Evolutionary conservation across 139 green algal genomes (phyloP).

Genomic region (Tetradesmus lagerheimii): DNA sequence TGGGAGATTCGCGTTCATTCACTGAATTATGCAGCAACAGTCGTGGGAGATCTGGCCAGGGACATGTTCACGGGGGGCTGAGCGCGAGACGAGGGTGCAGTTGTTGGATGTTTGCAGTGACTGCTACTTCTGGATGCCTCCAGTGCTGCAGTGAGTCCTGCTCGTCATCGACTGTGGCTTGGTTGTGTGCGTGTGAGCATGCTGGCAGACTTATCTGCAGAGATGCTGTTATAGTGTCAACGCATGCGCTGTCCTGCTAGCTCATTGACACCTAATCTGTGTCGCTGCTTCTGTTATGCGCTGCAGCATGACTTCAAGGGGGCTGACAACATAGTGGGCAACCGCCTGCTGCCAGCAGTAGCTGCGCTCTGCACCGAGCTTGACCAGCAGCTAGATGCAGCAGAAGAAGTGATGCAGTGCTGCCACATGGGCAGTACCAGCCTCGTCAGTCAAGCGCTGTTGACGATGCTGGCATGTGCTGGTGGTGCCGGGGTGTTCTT

Average conservation of each 20-base stretch:
- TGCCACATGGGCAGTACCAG: slow-evolving; percentile 17
- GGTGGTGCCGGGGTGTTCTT: slow-evolving; percentile 36
- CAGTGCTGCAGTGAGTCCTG: no score
- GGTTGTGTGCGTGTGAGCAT: background rate
- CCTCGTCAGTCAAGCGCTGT: slow-evolving; percentile 10
- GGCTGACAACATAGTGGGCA: background rate
- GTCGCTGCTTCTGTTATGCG: background rate
- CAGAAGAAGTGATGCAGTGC: slow-evolving; percentile 48
- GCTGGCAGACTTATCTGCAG: background rate
- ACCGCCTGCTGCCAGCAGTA: slow-evolving; percentile 29
- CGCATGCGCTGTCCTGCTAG: no score
- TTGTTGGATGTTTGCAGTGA: no score
- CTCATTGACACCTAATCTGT: background rate
- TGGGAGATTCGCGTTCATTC: background rate
- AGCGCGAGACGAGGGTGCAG: no score
- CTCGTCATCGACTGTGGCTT: no score
- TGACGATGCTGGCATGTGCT: slow-evolving; percentile 3
- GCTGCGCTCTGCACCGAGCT: background rate
- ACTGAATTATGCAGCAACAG: no score
- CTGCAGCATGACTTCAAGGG: slow-evolving; percentile 38
- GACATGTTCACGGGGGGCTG: slow-evolving; percentile 37
- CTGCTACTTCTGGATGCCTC: no score
- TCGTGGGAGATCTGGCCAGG: slow-evolving; percentile 33
- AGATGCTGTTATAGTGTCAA: background rate
- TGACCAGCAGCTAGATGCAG: slow-evolving; percentile 35